A percentile compares a stretch with the other conserved stretches of the same genome.
Conservation (phyloP, 1,139 yeast genomes). For the Hansenula lynferdii region DNA sequence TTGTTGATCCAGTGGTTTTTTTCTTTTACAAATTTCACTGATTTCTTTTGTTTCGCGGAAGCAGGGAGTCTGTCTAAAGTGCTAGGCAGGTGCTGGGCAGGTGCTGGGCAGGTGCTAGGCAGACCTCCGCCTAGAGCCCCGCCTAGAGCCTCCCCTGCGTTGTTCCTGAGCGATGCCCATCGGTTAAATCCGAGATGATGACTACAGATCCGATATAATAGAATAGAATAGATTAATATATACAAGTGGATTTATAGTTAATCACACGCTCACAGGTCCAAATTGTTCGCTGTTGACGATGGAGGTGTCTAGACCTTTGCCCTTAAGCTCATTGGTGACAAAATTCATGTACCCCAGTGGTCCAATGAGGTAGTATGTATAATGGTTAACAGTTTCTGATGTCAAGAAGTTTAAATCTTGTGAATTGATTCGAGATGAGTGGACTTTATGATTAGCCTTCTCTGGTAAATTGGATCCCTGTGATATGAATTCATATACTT, state of each 20-base stretch:
- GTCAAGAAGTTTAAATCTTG: constrained; percentile 9
- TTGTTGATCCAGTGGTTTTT: not conserved
- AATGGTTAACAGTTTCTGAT: constrained; percentile 3
- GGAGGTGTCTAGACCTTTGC: constrained; percentile 8
- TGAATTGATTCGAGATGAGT: constrained; percentile 6
- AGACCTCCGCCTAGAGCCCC: no score
- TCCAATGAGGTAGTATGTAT: constrained; percentile 16
- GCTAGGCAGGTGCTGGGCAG: no score
- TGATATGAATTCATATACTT: constrained; percentile 13
- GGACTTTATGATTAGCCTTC: constrained; percentile 4
- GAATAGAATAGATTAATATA: not conserved
- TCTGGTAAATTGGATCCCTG: constrained; percentile 2
- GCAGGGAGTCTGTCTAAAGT: no score
- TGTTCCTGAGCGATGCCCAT: no score
- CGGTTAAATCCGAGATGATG: no score
- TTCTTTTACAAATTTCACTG: no score
- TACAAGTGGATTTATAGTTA: not conserved
- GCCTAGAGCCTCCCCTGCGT: no score
- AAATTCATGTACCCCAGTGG: constrained; percentile 16
- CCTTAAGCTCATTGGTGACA: constrained; percentile 5
- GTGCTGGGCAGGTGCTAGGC: no score
- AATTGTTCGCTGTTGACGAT: constrained; percentile 19
- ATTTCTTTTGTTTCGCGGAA: no score
- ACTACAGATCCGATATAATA: not conserved
- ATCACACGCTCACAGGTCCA: constrained; percentile 15